Evolutionary conservation across 257 asterid species (phyloP).

Genomic region (Thymus mandschuricus): DNA sequence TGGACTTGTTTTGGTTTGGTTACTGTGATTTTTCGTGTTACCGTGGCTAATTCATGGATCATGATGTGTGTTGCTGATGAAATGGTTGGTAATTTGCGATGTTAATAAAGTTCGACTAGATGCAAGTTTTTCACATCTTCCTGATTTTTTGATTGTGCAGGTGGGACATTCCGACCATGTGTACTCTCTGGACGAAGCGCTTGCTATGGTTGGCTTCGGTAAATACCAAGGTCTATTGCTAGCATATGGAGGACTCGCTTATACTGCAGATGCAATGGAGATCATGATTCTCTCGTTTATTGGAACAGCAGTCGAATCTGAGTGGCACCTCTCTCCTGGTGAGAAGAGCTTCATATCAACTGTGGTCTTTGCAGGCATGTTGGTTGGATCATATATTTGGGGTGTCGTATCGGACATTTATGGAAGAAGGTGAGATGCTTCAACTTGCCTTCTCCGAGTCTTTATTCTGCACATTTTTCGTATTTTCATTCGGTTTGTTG

Average conservation of each 20-base stretch:
- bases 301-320: slow-evolving; percentile 50
- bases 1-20: no score
- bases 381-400: slow-evolving; percentile 47
- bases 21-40: no score
- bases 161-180: slow-evolving; percentile 29
- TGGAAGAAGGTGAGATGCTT: slow-evolving; percentile 43
- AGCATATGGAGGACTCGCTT: slow-evolving; percentile 52
- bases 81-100: no score
- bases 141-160: slow-evolving; percentile 23
- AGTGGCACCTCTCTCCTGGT: slow-evolving; percentile 48
- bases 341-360: slow-evolving; percentile 53
- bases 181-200: slow-evolving; percentile 53
- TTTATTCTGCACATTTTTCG: no score
- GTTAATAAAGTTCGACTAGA: no score
- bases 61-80: no score
- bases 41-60: no score
- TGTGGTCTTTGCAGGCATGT: slow-evolving; percentile 54
- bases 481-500: no score
- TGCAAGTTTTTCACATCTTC: background rate
- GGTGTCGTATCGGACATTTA: slow-evolving; percentile 45
- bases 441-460: background rate
- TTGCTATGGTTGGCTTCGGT: slow-evolving; percentile 48
- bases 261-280: slow-evolving; percentile 52
- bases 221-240: slow-evolving; percentile 50
- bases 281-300: slow-evolving; percentile 52